phyloP scores from a whole-genome alignment of 768 basidiomycete species.

The Pisolithus tinctorius region DNA sequence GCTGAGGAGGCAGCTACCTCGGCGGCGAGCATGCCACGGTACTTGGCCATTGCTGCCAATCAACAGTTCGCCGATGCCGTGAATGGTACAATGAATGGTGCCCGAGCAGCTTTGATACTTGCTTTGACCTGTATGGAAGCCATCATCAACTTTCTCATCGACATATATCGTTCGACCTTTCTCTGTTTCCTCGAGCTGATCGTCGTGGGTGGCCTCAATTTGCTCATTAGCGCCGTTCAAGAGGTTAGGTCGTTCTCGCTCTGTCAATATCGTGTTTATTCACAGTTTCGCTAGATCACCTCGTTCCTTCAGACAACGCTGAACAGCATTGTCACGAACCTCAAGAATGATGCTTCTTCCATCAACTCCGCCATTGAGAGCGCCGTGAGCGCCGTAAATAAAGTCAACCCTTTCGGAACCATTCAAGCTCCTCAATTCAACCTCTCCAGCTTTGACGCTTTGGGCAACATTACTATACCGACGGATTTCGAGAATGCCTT shows the following conservation, averaged over 20 bases:
- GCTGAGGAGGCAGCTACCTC: slow-evolving; percentile 78
- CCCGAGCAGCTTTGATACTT: slow-evolving; percentile 65
- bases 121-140: slow-evolving; percentile 80
- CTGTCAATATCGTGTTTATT: slow-evolving; percentile 1
- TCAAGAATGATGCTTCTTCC: slow-evolving; percentile 61
- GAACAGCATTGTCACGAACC: slow-evolving; percentile 52
- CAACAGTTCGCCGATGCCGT: slow-evolving; percentile 70
- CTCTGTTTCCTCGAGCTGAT: slow-evolving; percentile 91
- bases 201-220: slow-evolving; percentile 69
- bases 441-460: slow-evolving; percentile 64
- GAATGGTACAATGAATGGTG: slow-evolving; percentile 71
- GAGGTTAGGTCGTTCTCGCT: slow-evolving; percentile 46
- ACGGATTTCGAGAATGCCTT: slow-evolving; percentile 68
- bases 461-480: slow-evolving; percentile 79
- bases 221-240: slow-evolving; percentile 78
- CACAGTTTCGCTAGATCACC: slow-evolving; percentile 49
- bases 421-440: slow-evolving; percentile 66
- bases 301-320: slow-evolving; percentile 57
- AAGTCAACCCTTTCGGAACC: slow-evolving; percentile 63
- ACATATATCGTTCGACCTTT: slow-evolving; percentile 88
- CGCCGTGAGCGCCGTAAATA: slow-evolving; percentile 66
- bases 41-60: slow-evolving; percentile 80
- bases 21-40: slow-evolving; percentile 83
- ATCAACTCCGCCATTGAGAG: slow-evolving; percentile 64
- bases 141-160: slow-evolving; percentile 86